Conservation (phyloP, 2,329 filamentous ascomycete species). For the Neonectria neomacrospora region DNA sequence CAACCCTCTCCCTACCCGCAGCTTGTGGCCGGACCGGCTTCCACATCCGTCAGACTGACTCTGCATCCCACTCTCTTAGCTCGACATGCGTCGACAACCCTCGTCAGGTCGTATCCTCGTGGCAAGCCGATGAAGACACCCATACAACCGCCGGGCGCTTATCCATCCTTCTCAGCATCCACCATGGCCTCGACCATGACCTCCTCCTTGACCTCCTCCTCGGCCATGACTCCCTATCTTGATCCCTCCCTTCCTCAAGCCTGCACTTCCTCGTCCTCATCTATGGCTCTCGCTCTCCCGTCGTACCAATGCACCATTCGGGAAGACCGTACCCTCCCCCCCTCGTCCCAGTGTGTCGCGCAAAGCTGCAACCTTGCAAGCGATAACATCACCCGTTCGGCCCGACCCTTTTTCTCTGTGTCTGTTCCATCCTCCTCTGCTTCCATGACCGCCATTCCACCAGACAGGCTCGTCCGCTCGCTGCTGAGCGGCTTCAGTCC, state of each 20-base stretch:
- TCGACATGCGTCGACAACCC: conserved; percentile 25
- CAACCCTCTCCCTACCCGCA: background rate
- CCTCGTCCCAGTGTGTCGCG: conserved; percentile 40
- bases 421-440: conserved; percentile 33
- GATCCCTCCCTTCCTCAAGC: conserved; percentile 1
- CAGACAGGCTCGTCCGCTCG: conserved; percentile 42
- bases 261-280: conserved; percentile 8
- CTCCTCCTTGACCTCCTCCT: background rate
- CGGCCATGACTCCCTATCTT: background rate
- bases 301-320: conserved; percentile 45
- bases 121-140: conserved; percentile 20
- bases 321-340: conserved; percentile 40
- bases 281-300: conserved; percentile 42
- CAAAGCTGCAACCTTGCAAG: conserved; percentile 43
- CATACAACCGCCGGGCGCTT: background rate
- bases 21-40: conserved; percentile 11
- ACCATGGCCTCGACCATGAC: background rate
- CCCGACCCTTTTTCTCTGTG: conserved; percentile 40
- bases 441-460: conserved; percentile 38
- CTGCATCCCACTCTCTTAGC: conserved; percentile 6
- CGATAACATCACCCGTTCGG: conserved; percentile 41
- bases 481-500: conserved; percentile 41
- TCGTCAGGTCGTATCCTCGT: conserved; percentile 16
- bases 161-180: conserved; percentile 5
- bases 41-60: conserved; percentile 19